Evolutionary conservation across 2,329 filamentous ascomycete species (phyloP).

Genomic region (Pseudonectria foliicola): DNA sequence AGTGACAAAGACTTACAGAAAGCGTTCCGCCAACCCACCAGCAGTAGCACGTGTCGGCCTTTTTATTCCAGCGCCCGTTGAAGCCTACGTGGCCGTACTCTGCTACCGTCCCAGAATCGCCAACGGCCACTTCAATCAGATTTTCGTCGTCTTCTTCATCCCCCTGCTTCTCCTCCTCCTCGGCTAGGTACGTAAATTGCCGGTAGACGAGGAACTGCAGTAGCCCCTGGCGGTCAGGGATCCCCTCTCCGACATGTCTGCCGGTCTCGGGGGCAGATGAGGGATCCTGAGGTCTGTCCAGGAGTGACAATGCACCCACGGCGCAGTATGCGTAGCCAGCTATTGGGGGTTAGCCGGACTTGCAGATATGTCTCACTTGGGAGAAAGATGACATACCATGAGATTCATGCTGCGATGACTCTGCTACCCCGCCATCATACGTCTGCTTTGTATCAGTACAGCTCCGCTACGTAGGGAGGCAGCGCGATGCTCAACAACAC

Average conservation of each 20-base stretch:
- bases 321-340: constrained; percentile 90
- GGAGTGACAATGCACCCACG: constrained; percentile 66
- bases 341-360: constrained; percentile 31
- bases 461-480: constrained; percentile 3
- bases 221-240: constrained; percentile 25
- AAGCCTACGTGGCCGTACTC: constrained; percentile 58
- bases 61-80: constrained; percentile 86
- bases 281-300: constrained; percentile 52
- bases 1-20: constrained; percentile 23
- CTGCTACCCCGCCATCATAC: constrained; percentile 79
- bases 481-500: background rate
- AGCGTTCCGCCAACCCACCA: constrained; percentile 80
- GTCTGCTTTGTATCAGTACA: constrained; percentile 39
- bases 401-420: constrained; percentile 71
- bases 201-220: constrained; percentile 55
- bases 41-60: constrained; percentile 89
- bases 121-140: constrained; percentile 28
- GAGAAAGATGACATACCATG: constrained; percentile 53
- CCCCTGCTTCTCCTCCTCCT: constrained; percentile 37
- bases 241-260: constrained; percentile 28
- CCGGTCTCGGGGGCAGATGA: constrained; percentile 7
- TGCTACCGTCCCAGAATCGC: constrained; percentile 26
- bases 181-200: constrained; percentile 54
- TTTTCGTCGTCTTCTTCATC: constrained; percentile 38
- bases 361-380: constrained; percentile 2